These are phyloP conservation scores for Moesziomyces sp. DNA, from an alignment of 1,284 basidiomycete genomes.

Conservation along the genomic window DNA sequence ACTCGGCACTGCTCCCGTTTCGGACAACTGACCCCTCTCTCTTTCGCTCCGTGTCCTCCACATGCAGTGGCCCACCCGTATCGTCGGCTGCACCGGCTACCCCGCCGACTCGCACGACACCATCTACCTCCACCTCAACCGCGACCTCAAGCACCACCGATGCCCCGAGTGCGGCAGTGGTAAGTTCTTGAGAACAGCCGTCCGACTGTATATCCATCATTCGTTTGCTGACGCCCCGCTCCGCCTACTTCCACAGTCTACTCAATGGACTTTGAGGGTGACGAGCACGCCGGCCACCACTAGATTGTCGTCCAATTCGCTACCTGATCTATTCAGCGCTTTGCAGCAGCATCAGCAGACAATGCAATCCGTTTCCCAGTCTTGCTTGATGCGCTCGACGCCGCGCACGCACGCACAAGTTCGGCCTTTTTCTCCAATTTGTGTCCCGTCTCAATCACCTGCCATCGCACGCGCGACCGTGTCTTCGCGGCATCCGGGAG, in stretches of 20 bases:
- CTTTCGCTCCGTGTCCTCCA: neutral
- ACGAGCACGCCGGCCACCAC: slow-evolving; percentile 53
- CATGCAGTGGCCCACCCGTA: slow-evolving; percentile 56
- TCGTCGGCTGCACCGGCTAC: slow-evolving; percentile 65
- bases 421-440: neutral
- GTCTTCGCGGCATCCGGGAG: too few relatives aligned
- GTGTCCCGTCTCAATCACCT: too few relatives aligned
- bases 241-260: slow-evolving; percentile 43
- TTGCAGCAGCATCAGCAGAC: slow-evolving; percentile 15
- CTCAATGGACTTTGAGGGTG: slow-evolving; percentile 57
- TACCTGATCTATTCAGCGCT: neutral
- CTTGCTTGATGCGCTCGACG: slow-evolving; percentile 3
- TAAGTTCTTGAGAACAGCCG: slow-evolving; percentile 28
- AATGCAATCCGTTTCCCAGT: slow-evolving; percentile 34
- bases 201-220: too few relatives aligned
- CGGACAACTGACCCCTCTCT: neutral
- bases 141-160: slow-evolving; percentile 58
- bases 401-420: neutral
- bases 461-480: too few relatives aligned
- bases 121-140: slow-evolving; percentile 63
- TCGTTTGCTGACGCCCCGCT: slow-evolving; percentile 4
- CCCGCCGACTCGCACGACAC: slow-evolving; percentile 67
- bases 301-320: slow-evolving; percentile 16
- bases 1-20: too few relatives aligned
- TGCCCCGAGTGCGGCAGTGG: slow-evolving; percentile 66